Evolutionary conservation across 257 asterid species (phyloP).

Genomic region (Eucommia ulmoides): DNA sequence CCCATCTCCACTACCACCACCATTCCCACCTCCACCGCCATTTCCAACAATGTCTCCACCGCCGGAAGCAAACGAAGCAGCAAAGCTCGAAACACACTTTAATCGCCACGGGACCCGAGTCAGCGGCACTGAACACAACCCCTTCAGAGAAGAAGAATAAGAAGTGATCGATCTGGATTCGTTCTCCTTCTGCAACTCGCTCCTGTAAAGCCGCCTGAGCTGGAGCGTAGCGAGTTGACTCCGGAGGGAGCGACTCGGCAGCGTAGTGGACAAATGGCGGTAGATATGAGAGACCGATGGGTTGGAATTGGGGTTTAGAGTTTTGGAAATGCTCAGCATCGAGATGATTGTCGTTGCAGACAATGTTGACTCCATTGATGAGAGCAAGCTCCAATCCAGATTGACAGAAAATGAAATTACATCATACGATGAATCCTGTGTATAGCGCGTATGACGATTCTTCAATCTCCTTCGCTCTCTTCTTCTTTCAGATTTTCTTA

Average conservation of each 20-base stretch:
- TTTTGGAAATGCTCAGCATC: constrained; percentile 31
- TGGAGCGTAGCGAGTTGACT: constrained; percentile 17
- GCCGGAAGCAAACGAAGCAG: constrained; percentile 52
- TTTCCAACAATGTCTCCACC: constrained; percentile 63
- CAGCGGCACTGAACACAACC: constrained; percentile 13
- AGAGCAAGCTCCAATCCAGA: no score
- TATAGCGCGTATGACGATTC: no score
- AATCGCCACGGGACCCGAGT: constrained; percentile 18
- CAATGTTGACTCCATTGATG: constrained; percentile 55
- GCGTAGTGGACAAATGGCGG: constrained; percentile 35
- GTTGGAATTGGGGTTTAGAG: constrained; percentile 28
- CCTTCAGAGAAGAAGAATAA: constrained; percentile 6
- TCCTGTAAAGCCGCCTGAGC: constrained; percentile 6
- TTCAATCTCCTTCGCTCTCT: no score
- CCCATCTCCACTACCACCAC: constrained; percentile 51
- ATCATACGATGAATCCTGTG: no score
- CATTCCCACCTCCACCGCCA: constrained; percentile 25
- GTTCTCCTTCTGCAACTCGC: not conserved
- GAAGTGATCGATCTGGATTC: constrained; percentile 10
- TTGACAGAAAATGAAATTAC: no score
- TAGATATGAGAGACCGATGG: constrained; percentile 37
- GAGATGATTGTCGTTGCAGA: constrained; percentile 35
- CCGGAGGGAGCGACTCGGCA: constrained; percentile 11
- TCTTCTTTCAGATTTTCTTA: no score
- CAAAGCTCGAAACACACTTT: constrained; percentile 34